phyloP scores from a whole-genome alignment of 2,329 filamentous ascomycete species.

The Colletotrichum tropicale region DNA sequence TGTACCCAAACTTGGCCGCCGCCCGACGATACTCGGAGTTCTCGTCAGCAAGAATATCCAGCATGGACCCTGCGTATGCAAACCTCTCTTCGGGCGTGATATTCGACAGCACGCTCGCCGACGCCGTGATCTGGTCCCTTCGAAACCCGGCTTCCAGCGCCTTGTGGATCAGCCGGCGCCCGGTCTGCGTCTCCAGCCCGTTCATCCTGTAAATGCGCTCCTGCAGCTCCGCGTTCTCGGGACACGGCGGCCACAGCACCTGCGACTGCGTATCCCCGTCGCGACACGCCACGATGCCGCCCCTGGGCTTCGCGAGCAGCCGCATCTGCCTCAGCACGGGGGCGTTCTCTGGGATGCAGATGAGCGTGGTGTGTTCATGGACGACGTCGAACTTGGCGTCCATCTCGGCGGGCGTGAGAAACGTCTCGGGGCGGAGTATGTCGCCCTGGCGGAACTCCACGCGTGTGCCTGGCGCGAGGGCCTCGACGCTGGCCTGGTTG shows the following conservation, averaged over 20 bases:
- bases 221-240: constrained; percentile 13
- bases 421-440: neutral
- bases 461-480: neutral
- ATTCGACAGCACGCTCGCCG: constrained; percentile 3
- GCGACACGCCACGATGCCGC: constrained; percentile 11
- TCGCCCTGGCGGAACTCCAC: constrained; percentile 2
- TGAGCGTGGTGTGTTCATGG: constrained; percentile 14
- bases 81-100: constrained; percentile 1
- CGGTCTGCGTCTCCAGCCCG: constrained; percentile 5
- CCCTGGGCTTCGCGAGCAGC: neutral
- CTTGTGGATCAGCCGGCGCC: constrained; percentile 3
- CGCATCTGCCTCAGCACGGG: constrained; percentile 6
- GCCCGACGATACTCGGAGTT: neutral
- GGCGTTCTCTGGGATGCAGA: constrained; percentile 7
- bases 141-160: neutral
- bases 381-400: constrained; percentile 5
- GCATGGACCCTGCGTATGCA: neutral
- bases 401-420: neutral
- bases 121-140: neutral
- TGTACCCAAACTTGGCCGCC: constrained; percentile 7
- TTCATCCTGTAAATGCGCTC: constrained; percentile 15
- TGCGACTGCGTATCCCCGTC: constrained; percentile 15
- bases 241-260: constrained; percentile 16
- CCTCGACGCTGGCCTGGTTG: neutral
- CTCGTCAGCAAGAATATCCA: constrained; percentile 5